Conservation (phyloP, 352 stramenopile genomes). For the Phytophthora chlamydospora region DNA sequence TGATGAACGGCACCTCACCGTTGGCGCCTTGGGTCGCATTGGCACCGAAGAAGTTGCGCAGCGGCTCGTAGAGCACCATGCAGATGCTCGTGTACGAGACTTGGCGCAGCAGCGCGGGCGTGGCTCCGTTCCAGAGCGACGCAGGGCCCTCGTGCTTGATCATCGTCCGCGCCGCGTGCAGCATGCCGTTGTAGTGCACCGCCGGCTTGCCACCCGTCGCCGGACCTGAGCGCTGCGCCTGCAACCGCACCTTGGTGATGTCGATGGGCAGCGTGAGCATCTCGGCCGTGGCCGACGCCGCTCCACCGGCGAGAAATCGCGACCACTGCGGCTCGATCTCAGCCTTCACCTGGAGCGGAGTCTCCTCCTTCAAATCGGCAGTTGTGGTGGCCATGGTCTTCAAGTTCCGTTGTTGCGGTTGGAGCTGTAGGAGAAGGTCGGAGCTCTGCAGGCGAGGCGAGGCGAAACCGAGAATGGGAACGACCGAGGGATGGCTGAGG, state of each 20-base stretch:
- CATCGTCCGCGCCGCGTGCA: slow-evolving; percentile 74
- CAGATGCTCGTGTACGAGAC: slow-evolving; percentile 89
- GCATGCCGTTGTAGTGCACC: slow-evolving; percentile 78
- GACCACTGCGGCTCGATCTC: slow-evolving; percentile 64
- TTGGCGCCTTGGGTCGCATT: slow-evolving; percentile 38
- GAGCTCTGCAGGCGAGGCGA: neutral
- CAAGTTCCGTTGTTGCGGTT: neutral
- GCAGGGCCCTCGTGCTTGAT: slow-evolving; percentile 65
- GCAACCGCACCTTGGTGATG: slow-evolving; percentile 87
- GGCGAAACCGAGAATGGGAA: slow-evolving; percentile 31
- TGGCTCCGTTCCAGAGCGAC: slow-evolving; percentile 80
- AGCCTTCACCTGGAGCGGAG: slow-evolving; percentile 46
- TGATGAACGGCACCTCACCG: slow-evolving; percentile 72
- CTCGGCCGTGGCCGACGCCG: slow-evolving; percentile 75
- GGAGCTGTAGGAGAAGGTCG: slow-evolving; percentile 3
- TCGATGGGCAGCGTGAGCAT: slow-evolving; percentile 86
- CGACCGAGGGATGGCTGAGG: slow-evolving; percentile 12
- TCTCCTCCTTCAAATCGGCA: slow-evolving; percentile 32
- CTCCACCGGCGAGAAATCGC: slow-evolving; percentile 72
- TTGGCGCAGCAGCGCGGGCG: slow-evolving; percentile 80
- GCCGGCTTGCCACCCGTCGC: slow-evolving; percentile 32
- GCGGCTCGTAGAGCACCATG: slow-evolving; percentile 86
- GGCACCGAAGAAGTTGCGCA: slow-evolving; percentile 77
- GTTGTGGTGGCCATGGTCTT: slow-evolving; percentile 43
- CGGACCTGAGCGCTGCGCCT: slow-evolving; percentile 61